phyloP scores from a whole-genome alignment of 768 basidiomycete genomes.

The Auricularia sp. region DNA sequence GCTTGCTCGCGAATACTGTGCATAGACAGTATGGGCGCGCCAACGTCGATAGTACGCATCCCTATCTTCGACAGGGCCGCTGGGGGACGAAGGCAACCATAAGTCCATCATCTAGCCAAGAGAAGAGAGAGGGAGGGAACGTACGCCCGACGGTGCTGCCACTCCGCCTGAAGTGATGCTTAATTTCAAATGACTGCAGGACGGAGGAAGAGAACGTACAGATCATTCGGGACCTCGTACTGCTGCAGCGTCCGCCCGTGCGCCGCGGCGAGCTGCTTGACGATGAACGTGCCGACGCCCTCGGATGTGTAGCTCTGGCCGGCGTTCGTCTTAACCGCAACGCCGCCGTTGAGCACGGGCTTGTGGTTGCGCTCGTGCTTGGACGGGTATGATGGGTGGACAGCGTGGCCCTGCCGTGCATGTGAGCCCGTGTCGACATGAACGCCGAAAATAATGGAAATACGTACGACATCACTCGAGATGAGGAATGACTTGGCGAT shows the following conservation, averaged over 20 bases:
- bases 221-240: constrained; percentile 81
- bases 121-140: neutral
- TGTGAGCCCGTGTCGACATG: neutral
- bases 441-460: neutral
- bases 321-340: constrained; percentile 88
- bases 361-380: constrained; percentile 81
- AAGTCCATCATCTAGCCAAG: neutral
- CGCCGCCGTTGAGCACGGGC: constrained; percentile 74
- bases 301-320: constrained; percentile 71
- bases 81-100: neutral
- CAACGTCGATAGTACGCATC: constrained; percentile 86
- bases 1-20: constrained; percentile 92
- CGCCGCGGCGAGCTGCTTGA: constrained; percentile 67
- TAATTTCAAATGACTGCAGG: neutral
- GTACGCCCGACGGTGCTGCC: constrained; percentile 80
- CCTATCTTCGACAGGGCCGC: constrained; percentile 75
- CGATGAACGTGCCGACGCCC: constrained; percentile 61
- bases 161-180: neutral
- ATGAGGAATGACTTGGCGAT: constrained; percentile 73
- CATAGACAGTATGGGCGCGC: constrained; percentile 85
- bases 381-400: constrained; percentile 77
- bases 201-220: constrained; percentile 22
- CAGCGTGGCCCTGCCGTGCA: constrained; percentile 41
- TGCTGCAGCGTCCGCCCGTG: constrained; percentile 75
- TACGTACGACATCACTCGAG: constrained; percentile 64